Percentiles rank a stretch among this genome's conserved stretches.
These are phyloP conservation scores for Cylindrotheca closterium DNA, from an alignment of 108 stramenopile species.

Conservation along the genomic window DNA sequence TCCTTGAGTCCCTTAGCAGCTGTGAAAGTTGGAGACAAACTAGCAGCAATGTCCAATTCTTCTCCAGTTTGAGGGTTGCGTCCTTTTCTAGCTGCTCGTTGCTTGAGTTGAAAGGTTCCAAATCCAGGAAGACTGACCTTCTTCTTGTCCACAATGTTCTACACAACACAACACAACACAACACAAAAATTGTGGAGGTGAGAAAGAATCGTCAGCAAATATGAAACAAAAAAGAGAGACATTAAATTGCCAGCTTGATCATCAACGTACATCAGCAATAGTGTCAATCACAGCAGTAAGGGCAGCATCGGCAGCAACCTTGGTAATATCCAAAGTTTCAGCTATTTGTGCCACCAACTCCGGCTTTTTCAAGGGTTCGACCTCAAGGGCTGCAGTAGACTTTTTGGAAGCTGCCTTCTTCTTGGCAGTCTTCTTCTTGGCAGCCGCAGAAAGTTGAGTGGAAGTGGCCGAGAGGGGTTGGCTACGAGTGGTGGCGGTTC, in stretches of 20 bases:
- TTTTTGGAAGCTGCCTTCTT: slow-evolving; percentile 11
- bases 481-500: neutral
- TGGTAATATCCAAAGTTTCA: slow-evolving; percentile 77
- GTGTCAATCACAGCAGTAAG: slow-evolving; percentile 70
- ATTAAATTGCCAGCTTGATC: neutral
- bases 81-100: slow-evolving; percentile 79
- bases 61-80: slow-evolving; percentile 93
- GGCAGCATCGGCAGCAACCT: slow-evolving; percentile 70
- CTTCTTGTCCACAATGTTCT: slow-evolving; percentile 67
- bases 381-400: neutral
- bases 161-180: neutral
- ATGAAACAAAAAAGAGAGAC: neutral
- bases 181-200: neutral
- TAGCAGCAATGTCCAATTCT: slow-evolving; percentile 78
- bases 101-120: slow-evolving; percentile 84
- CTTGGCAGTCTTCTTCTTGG: slow-evolving; percentile 21
- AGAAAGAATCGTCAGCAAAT: neutral
- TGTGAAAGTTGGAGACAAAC: slow-evolving; percentile 68
- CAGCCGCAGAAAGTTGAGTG: slow-evolving; percentile 5
- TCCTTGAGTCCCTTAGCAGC: slow-evolving; percentile 91
- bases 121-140: slow-evolving; percentile 79
- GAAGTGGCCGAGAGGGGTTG: neutral
- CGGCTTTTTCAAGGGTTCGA: slow-evolving; percentile 71
- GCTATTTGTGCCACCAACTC: slow-evolving; percentile 72
- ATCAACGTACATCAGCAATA: slow-evolving; percentile 59